Evolutionary conservation across 352 stramenopile genomes (phyloP), one percentile per base, ranked within the genome.

Genomic region (Phytophthora chlamydospora): DNA sequence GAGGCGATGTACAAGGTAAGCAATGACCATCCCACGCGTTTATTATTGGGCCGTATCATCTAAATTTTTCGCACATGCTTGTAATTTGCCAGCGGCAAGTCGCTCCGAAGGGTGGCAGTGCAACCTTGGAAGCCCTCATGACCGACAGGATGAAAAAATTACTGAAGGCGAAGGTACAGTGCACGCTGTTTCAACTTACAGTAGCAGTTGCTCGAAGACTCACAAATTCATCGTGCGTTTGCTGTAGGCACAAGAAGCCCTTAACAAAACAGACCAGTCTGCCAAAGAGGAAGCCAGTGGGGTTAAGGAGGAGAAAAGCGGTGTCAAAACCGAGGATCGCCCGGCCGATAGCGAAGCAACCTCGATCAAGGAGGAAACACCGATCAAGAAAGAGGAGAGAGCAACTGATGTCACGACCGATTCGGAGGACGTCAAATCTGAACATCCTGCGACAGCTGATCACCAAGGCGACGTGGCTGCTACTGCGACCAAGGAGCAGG

Each of bases 1-100:
- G 84, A 93, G 48, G 59, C 66, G 31, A 75, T 82, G 51, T 93
- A 93, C 57, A 78, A 83, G 77, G 64, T 88, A 77, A n/a, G 68
- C 49, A 63, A 36, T 61, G 2, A 21, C 62, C 21, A 24, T 42
- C 3, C 1, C 69, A 69, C 38, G 43, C 59, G n/a, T 27, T 73
- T n/a, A n/a, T 33, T n/a, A n/a, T n/a, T n/a, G 1, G 10, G 13
- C 7, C 3, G 19, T 44, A 55, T 42, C 43, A 35, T 42, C 27
- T 31, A 16, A 33, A 21, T 32, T 38, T n/a, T 8, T 41, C 19
- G 19, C 24, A 35, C 35, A 9, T 50, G 36, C 21, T 54, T 40
- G 10, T 56, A 38, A 39, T 36, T 27, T 3, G 7, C 24, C 36
- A 83, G 74, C 58, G 64, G 13, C 71, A 80, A 63, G 56, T 38